Percentiles rank a stretch among this genome's conserved stretches.
Evolutionary conservation across 306 rosid genomes (phyloP).

Genomic region (Inga leiocalycina): DNA sequence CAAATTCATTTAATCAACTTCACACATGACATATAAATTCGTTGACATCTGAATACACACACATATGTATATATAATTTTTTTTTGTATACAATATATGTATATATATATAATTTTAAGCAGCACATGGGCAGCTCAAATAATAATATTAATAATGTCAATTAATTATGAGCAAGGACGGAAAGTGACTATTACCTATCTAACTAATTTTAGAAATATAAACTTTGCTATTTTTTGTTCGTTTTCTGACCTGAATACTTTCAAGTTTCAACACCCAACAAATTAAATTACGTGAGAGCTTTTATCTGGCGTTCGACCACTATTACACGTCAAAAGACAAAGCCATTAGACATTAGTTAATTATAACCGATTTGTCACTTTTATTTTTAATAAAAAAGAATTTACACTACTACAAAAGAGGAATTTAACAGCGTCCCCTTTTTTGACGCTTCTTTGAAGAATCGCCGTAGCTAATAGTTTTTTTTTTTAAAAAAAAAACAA

Average conservation of each 20-base stretch:
- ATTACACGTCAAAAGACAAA: background rate
- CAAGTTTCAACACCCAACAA: background rate
- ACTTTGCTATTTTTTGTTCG: background rate
- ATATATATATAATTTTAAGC: background rate
- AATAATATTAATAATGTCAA: background rate
- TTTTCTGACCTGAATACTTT: background rate
- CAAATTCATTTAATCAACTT: background rate
- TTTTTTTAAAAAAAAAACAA: too few species aligned
- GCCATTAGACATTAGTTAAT: background rate
- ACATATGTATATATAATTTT: too few species aligned
- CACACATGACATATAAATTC: background rate
- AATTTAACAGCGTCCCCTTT: too few species aligned
- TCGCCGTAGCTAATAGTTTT: too few species aligned
- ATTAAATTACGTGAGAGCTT: background rate
- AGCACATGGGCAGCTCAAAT: background rate
- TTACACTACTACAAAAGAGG: too few species aligned
- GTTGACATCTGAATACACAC: background rate
- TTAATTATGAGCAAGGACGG: background rate
- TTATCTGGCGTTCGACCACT: background rate
- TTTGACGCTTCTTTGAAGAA: too few species aligned
- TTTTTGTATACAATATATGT: too few species aligned
- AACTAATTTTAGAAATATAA: background rate
- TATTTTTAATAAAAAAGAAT: too few species aligned
- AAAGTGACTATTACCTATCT: background rate
- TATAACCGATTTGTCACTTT: background rate